Percentiles rank a stretch among this genome's conserved stretches.
These are phyloP conservation scores for Clathrospora elynae DNA, from an alignment of 2,329 filamentous ascomycete species.

Conservation along the genomic window DNA sequence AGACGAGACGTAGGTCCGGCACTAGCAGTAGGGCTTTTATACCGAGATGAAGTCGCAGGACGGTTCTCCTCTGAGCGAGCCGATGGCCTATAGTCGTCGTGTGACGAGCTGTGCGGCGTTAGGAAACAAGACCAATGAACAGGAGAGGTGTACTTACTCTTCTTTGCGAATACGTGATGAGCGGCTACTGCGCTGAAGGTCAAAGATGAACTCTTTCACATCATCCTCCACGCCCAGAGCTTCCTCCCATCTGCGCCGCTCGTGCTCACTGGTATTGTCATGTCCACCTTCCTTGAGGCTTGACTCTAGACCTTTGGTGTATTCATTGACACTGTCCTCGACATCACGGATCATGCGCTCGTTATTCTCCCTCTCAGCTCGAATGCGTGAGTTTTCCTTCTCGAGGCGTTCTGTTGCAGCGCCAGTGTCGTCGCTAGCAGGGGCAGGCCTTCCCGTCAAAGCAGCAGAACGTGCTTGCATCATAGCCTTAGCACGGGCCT, in stretches of 20 bases:
- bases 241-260: constrained; percentile 93
- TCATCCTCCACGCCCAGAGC: constrained; percentile 95
- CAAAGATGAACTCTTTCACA: constrained; percentile 96
- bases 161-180: constrained; percentile 71
- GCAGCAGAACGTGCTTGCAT: constrained; percentile 98
- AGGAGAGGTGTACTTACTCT: constrained; percentile 53
- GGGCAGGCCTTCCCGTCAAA: constrained; percentile 79
- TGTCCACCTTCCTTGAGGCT: constrained; percentile 80
- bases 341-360: constrained; percentile 97
- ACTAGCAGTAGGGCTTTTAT: constrained; percentile 57
- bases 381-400: constrained; percentile 80
- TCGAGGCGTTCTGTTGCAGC: constrained; percentile 85
- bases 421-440: constrained; percentile 71
- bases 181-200: constrained; percentile 85
- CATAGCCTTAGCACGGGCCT: constrained; percentile 93
- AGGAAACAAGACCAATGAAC: constrained; percentile 10
- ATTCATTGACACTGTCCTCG: constrained; percentile 92
- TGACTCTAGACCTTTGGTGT: constrained; percentile 81
- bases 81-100: constrained; percentile 46
- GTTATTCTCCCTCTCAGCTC: constrained; percentile 87
- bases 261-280: constrained; percentile 81
- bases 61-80: constrained; percentile 48
- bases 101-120: constrained; percentile 28
- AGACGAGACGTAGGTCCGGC: constrained; percentile 60
- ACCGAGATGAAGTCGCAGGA: constrained; percentile 45